Evolutionary conservation across 805 yeast genomes (phyloP).

Genomic region (Sugiyamaella qingdaonensis): DNA sequence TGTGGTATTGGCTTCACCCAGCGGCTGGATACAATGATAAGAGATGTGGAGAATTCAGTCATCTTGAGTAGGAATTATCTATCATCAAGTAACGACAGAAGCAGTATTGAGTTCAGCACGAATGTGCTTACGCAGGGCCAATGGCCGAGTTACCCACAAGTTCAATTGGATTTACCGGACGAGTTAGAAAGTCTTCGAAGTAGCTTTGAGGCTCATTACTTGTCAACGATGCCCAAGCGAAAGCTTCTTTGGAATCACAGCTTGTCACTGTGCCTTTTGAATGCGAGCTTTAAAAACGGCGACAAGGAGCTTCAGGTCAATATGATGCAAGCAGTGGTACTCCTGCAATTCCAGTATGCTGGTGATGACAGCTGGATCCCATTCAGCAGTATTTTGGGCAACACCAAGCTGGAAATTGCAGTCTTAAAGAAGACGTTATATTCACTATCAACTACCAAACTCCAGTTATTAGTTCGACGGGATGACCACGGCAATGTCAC

Average conservation of each 20-base stretch:
- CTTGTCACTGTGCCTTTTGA: slow-evolving; percentile 29
- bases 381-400: slow-evolving; percentile 18
- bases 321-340: slow-evolving; percentile 27
- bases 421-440: slow-evolving; percentile 24
- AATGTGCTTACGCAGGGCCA: slow-evolving; percentile 29
- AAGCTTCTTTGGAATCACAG: slow-evolving; percentile 29
- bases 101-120: slow-evolving; percentile 21
- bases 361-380: slow-evolving; percentile 15
- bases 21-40: slow-evolving; percentile 90
- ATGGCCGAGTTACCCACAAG: slow-evolving; percentile 32
- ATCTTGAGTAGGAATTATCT: slow-evolving; percentile 51
- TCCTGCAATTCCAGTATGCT: slow-evolving; percentile 26
- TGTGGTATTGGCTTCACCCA: slow-evolving; percentile 88
- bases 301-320: slow-evolving; percentile 28
- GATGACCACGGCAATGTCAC: not conserved
- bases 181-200: slow-evolving; percentile 22
- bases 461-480: slow-evolving; percentile 22
- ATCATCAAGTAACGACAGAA: not conserved
- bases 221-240: slow-evolving; percentile 15
- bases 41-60: slow-evolving; percentile 80
- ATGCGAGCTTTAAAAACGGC: slow-evolving; percentile 30
- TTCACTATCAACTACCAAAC: slow-evolving; percentile 27
- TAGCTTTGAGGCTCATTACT: slow-evolving; percentile 25
- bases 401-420: slow-evolving; percentile 20
- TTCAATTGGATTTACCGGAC: slow-evolving; percentile 25